phyloP scores from a whole-genome alignment of 768 basidiomycete genomes.

The Lactarius hengduanensis region DNA sequence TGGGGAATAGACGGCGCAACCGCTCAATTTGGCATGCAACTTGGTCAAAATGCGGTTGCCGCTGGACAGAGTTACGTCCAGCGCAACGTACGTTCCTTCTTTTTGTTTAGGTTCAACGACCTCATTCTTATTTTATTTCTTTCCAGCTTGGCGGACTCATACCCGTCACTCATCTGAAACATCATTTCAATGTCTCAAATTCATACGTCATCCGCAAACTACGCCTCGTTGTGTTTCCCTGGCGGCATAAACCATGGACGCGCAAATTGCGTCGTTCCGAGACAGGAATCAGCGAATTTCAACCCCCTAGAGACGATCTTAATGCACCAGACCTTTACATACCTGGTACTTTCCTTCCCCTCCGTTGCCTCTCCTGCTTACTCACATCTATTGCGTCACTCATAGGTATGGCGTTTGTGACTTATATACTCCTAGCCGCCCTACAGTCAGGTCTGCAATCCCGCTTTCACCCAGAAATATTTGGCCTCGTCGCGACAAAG shows the following conservation, averaged over 20 bases:
- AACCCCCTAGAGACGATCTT: slow-evolving; percentile 88
- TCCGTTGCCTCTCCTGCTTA: neutral
- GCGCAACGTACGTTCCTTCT: slow-evolving; percentile 66
- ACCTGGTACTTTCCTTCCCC: slow-evolving; percentile 54
- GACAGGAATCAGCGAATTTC: slow-evolving; percentile 70
- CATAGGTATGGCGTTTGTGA: slow-evolving; percentile 91
- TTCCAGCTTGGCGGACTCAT: slow-evolving; percentile 75
- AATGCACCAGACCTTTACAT: slow-evolving; percentile 98
- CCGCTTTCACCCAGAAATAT: slow-evolving; percentile 83
- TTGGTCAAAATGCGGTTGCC: slow-evolving; percentile 86
- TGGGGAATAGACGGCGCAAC: slow-evolving; percentile 93
- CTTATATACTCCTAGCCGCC: slow-evolving; percentile 89
- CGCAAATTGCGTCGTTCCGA: slow-evolving; percentile 66
- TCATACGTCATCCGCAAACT: slow-evolving; percentile 92
- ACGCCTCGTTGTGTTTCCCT: slow-evolving; percentile 87
- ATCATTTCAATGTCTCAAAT: slow-evolving; percentile 95
- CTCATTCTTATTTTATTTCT: slow-evolving; percentile 1
- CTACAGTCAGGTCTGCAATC: slow-evolving; percentile 79
- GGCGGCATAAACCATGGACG: slow-evolving; percentile 88
- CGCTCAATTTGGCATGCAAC: slow-evolving; percentile 94
- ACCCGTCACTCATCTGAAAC: slow-evolving; percentile 74
- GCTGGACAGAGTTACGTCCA: slow-evolving; percentile 96
- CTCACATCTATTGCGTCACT: slow-evolving; percentile 4
- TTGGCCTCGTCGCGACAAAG: slow-evolving; percentile 83
- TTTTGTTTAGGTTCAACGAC: neutral